Evolutionary conservation across 495 filamentous ascomycete species (phyloP), one percentile per base, ranked within the genome.

Genomic region (Oidiodendron maius): DNA sequence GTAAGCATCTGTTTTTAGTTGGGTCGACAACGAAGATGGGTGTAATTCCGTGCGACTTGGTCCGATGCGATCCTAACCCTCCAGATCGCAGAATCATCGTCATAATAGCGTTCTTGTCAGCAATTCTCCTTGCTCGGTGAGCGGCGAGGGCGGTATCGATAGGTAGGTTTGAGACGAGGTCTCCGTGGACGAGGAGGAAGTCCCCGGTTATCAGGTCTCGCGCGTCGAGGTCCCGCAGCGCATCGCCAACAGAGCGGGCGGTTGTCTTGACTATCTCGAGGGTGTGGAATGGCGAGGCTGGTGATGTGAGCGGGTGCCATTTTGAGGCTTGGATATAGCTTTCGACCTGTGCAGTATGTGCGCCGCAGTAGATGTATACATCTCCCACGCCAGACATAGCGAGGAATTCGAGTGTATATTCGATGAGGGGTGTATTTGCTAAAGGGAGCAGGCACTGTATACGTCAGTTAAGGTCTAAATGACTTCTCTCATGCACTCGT

Each of bases 91-190:
- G 68, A 18, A 99, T 74, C 81, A 97, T 89, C 20, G 93, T 99
- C 94, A 99, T 99, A 67, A 96, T 96, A 12, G 91, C 89, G 62
- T 95, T 90, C 61, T 93, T 91, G 67, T 95, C 87, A 42, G 79
- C 77, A 61, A 81, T 80, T 35, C 93, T 82, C 25, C 93, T 84
- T 40, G 82, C 80, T 44, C 87, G 80, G 63, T 99, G 93, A 30
- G 76, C 78, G 4, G 80, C 74, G 39, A 99, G 68, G n/a, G 83
- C 85, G 37, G 69, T 74, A 54, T 90, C 88, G 18, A 99, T 82
- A 8, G 83, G 78, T 39, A 97, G 63, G 59, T 96, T 99, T 53
- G 88, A 82, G 56, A 99, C 82, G n/a, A 97, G 74, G 63, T 99
- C 93, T 34, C 91, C 93, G 62, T 91, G 89, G 20, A 97, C 86